Evolutionary conservation across 2,329 filamentous ascomycete species (phyloP), one percentile per base, ranked within the genome.

Genomic region (Verticillium dahliae): DNA sequence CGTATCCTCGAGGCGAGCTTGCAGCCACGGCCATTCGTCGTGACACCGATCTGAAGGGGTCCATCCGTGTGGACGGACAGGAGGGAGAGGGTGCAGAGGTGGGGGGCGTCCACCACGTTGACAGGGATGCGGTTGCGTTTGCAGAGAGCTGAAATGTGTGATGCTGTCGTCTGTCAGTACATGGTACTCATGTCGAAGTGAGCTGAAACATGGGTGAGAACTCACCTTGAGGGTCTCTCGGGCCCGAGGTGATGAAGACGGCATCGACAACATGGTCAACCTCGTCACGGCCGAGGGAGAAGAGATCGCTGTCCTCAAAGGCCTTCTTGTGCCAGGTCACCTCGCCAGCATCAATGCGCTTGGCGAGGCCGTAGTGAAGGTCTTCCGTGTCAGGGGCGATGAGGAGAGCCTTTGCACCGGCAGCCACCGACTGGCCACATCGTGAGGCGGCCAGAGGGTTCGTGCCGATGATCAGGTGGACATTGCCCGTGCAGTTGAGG

Each of bases 11-110:
- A 91, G 6, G 95, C 91, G 35, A 99, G 84, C 75, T 97, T 97
- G 79, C 95, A 98, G 1, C 95, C 95, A 68, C 90, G 89, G 22
- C 95, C 94, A 62, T 96, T 97, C 1, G 95, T 98, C 3, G 95
- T 98, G 62, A 99, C 90, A 64, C 95, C 95, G 63, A 99, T 89
- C 72, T 98, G 95, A 50, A 99, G 81, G 10, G 95, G 94, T 0
- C 95, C 95, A 70, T 97, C 93, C 60, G 85, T 87, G 74, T 98
- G 88, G 7, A 91, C 96, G 31, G 92, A 95, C 56, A 98, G 86
- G 59, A 99, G 82, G 5, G 90, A 90, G 74, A 99, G 97, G 33
- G 91, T 91, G 78, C 92, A 97, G 15, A 98, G 87, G 38, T 86
- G 82, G 0, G 94, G 91, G 0, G 90, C 85, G 76, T 99, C 95